Base-by-base conservation (phyloP, 371 early-diverging fungal species). In the Cokeromyces recurvatus region DNA sequence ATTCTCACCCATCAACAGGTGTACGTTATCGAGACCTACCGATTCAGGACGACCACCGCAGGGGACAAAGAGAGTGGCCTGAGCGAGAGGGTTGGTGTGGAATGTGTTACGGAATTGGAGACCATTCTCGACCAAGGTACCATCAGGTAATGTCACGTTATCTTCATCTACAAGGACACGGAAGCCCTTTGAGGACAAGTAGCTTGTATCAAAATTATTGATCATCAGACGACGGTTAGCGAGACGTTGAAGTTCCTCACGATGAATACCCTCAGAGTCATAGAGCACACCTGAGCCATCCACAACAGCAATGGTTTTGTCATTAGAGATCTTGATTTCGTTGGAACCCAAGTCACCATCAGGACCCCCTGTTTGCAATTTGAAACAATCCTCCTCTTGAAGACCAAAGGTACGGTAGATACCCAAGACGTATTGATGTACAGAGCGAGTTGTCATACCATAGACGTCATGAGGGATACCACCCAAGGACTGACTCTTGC, bases 21-120 rank as follows among this genome's bases (percentile, higher is more conserved):
- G 66, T 16, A 97, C 92, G 59, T 97, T 97, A 71, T 81, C 81
- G 20, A 97, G 76, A 75, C 95, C 98, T 27, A 97, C 89, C 12
- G 97, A 85, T 71, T 97, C 98, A 43, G 98, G 98, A 48, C 98
- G 89, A 48, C 98, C 98, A 66, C 98, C 98, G 57, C 98, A 97
- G 4, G 98, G 98, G n/a, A 97, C 95, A 77, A 97, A 96, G 38
- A 97, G 75, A 45, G 87, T 88, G 43, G 94, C 90, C 3, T 73
- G 56, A 16, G 90, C 83, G 44, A 91, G 65, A 10, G 79, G 74
- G 73, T 92, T 85, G 56, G 91, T 71, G 63, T 97, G 98, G 86
- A 95, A 97, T 49, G 87, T 85, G 78, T 97, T 97, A 62, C 98
- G 86, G 88, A 97, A 97, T 23, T 81, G 62, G 43, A 97, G 78